These are phyloP conservation scores for Arachis hypogaea DNA, from an alignment of 306 rosid species.

Conservation along the genomic window DNA sequence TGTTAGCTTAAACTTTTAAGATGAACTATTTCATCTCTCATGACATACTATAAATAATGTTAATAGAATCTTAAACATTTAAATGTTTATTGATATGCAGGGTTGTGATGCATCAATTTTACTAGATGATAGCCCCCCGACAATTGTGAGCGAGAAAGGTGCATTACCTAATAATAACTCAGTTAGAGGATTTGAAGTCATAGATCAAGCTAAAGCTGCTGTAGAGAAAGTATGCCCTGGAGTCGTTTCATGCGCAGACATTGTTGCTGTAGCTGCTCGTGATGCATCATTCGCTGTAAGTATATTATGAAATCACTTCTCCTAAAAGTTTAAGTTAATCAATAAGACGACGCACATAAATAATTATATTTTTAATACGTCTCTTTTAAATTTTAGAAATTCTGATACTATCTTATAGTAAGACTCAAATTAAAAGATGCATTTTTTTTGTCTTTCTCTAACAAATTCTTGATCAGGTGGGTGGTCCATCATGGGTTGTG, in stretches of 20 bases:
- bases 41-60: too few species aligned
- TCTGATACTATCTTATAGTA: too few species aligned
- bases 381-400: too few species aligned
- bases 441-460: background rate
- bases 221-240: slow-evolving; percentile 66
- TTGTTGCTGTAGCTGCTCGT: slow-evolving; percentile 64
- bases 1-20: too few species aligned
- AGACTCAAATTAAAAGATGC: too few species aligned
- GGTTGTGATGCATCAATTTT: slow-evolving; percentile 70
- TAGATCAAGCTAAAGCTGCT: slow-evolving; percentile 57
- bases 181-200: slow-evolving; percentile 49
- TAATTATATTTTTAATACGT: too few species aligned
- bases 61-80: background rate
- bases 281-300: slow-evolving; percentile 66
- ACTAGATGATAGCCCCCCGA: slow-evolving; percentile 37
- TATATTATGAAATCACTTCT: background rate
- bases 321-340: too few species aligned
- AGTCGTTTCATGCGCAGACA: slow-evolving; percentile 45
- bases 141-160: slow-evolving; percentile 46
- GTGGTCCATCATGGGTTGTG: slow-evolving; percentile 53
- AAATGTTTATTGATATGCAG: slow-evolving; percentile 1
- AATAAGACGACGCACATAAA: too few species aligned
- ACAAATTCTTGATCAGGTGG: slow-evolving; percentile 23
- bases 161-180: slow-evolving; percentile 45
- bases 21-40: too few species aligned